Conservation (phyloP, 2,329 filamentous ascomycete genomes). For the Rhynchosporium secalis region DNA sequence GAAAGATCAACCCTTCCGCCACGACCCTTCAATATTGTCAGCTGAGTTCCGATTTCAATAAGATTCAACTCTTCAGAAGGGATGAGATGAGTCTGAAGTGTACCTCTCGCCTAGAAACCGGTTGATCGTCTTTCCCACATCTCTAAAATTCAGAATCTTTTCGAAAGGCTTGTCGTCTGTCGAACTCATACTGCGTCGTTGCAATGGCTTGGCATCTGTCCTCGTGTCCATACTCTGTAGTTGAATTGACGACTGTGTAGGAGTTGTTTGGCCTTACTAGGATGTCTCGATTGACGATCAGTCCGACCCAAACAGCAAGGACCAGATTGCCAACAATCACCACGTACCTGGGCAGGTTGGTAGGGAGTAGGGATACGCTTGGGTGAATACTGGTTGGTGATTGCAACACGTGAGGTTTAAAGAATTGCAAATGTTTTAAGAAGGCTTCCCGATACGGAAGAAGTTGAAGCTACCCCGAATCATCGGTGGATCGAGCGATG, state of each 20-base stretch:
- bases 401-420: too few species aligned
- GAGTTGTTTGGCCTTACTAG: not conserved
- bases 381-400: not conserved
- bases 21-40: conserved; percentile 44
- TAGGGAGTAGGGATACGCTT: too few species aligned
- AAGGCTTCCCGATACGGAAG: not conserved
- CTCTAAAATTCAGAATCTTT: conserved; percentile 72
- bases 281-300: not conserved
- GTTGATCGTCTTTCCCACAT: conserved; percentile 71
- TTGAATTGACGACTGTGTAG: conserved; percentile 15
- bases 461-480: not conserved
- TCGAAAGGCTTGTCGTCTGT: conserved; percentile 44
- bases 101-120: conserved; percentile 56
- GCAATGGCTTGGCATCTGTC: conserved; percentile 26
- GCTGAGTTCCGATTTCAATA: not conserved
- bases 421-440: not conserved
- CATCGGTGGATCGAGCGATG: conserved; percentile 4
- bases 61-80: too few species aligned
- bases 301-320: not conserved
- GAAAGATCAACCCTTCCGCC: conserved; percentile 64
- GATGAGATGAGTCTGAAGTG: conserved; percentile 25
- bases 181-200: conserved; percentile 19
- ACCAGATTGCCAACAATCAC: not conserved
- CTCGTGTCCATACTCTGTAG: not conserved
- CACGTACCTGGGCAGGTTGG: too few species aligned